A percentile compares a stretch with the other conserved stretches of the same genome.
phyloP scores from a whole-genome alignment of 495 filamentous ascomycete species.

The Penicillium simplicissimum region DNA sequence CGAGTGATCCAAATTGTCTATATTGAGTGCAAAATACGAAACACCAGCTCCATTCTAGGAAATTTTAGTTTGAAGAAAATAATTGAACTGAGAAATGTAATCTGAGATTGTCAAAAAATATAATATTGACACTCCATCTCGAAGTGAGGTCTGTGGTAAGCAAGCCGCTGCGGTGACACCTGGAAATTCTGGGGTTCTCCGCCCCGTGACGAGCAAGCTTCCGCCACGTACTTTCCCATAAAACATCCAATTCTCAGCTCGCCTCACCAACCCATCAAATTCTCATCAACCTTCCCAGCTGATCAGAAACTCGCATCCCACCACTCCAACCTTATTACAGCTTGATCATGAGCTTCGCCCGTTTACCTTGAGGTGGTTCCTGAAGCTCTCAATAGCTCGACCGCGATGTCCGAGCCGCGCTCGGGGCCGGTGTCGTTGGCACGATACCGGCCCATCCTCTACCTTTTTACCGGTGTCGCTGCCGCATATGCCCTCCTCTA shows the following conservation, averaged over 20 bases:
- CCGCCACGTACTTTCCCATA: conserved; percentile 11
- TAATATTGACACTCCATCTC: not conserved
- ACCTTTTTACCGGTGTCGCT: conserved; percentile 51
- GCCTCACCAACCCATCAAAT: not conserved
- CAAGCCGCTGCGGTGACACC: not conserved
- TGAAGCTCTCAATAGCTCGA: conserved; percentile 23
- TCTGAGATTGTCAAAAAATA: not conserved
- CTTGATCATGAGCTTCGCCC: conserved; percentile 11
- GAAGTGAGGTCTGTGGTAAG: not conserved
- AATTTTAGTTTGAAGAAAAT: not conserved
- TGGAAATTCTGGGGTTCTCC: conserved; percentile 1
- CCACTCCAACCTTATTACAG: not conserved
- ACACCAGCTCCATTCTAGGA: not conserved
- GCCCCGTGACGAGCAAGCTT: conserved; percentile 4
- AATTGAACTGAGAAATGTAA: not conserved
- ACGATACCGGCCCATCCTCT: conserved; percentile 51
- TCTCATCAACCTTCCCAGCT: not conserved
- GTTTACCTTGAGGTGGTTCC: conserved; percentile 18
- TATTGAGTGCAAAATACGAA: not conserved
- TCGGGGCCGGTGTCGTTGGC: conserved; percentile 40
- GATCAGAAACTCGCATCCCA: not conserved
- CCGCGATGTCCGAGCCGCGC: conserved; percentile 40
- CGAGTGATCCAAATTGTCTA: not conserved
- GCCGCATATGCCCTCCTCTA: conserved; percentile 52
- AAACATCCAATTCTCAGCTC: not conserved